Evolutionary conservation across 2,329 filamentous ascomycete species (phyloP), one percentile per base, ranked within the genome.

Genomic region (Aspergillus pseudoviridinutans): DNA sequence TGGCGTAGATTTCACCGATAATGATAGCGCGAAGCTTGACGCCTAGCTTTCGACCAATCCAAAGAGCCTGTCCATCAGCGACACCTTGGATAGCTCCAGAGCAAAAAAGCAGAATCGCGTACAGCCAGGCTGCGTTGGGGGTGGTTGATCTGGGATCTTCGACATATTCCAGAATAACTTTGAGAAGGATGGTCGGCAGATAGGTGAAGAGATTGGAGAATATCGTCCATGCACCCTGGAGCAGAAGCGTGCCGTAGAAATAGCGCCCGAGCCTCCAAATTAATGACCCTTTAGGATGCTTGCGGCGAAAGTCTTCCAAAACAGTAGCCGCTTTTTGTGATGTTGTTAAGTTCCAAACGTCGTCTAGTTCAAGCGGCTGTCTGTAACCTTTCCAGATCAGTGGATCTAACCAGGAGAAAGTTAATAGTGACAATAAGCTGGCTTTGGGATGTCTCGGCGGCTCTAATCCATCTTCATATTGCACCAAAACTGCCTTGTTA

Each of bases 1-100:
- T 99, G 57, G 92, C 90, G 72, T 99, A 99, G 50, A 99, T 94
- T 69, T 99, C 94, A 55, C 94, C 94, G 64, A 99, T 91, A 61
- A 99, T 92, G 69, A 99, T 94, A 52, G 94, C 92, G 61, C 93
- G 89, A 47, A 97, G 82, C 60, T 91, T 88, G 66, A 99, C 93
- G 75, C 92, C 97, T 60, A 97, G 90, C 74, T 92, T 96, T 56
- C 94, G 88, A 17, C 94, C 94, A 58, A 96, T 89, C 90, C 91
- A 99, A 0, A 99, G 81, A 8, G 91, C 90, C 73, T 94, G 90
- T 22, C 89, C 90, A 73, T 94, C 91, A 32, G 87, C 87, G 24
- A 96, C 80, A 4, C 93, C 94, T 58, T 92, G 89, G 25, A 94
- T 78, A 44, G 90, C 82, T 58, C 94, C 92, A 7, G 92, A 88